Conservation (phyloP, 2,329 filamentous ascomycete species). For the Pseudocercospora fuligena region DNA sequence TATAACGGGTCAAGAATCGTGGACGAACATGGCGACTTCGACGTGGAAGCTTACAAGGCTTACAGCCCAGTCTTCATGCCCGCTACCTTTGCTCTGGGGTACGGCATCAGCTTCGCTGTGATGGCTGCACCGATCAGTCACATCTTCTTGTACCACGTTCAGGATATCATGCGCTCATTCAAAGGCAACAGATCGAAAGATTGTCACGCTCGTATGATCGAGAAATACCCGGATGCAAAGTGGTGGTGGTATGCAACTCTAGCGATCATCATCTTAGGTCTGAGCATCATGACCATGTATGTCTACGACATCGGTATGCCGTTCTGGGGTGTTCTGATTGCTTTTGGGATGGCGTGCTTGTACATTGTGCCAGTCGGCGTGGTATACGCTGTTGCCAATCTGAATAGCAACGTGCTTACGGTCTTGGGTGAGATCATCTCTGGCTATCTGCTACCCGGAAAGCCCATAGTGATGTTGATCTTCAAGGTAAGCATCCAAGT, state of each 20-base stretch:
- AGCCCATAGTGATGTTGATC: conserved; percentile 9
- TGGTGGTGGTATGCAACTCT: conserved; percentile 44
- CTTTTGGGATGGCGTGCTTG: conserved; percentile 5
- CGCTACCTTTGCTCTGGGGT: conserved; percentile 5
- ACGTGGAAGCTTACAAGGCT: neutral
- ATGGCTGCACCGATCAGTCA: conserved; percentile 62
- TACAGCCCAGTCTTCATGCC: conserved; percentile 12
- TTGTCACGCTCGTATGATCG: conserved; percentile 56
- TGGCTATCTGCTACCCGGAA: conserved; percentile 5
- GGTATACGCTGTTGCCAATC: conserved; percentile 10
- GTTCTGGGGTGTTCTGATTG: conserved; percentile 6
- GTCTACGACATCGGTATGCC: conserved; percentile 10
- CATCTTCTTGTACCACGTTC: conserved; percentile 60
- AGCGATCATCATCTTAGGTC: conserved; percentile 25
- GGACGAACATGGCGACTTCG: conserved; percentile 1
- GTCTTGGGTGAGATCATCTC: conserved; percentile 12
- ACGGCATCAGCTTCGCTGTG: conserved; percentile 50
- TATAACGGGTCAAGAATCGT: conserved; percentile 8
- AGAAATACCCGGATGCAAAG: conserved; percentile 56
- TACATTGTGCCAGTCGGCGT: conserved; percentile 4
- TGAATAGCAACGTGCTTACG: conserved; percentile 11
- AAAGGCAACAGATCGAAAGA: conserved; percentile 53
- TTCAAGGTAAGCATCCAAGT: neutral
- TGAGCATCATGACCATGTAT: conserved; percentile 7
- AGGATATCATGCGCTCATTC: conserved; percentile 54